Percentiles rank a stretch among this genome's conserved stretches.
Conservation (phyloP, 257 asterid genomes). For the Eustoma russellianum region DNA sequence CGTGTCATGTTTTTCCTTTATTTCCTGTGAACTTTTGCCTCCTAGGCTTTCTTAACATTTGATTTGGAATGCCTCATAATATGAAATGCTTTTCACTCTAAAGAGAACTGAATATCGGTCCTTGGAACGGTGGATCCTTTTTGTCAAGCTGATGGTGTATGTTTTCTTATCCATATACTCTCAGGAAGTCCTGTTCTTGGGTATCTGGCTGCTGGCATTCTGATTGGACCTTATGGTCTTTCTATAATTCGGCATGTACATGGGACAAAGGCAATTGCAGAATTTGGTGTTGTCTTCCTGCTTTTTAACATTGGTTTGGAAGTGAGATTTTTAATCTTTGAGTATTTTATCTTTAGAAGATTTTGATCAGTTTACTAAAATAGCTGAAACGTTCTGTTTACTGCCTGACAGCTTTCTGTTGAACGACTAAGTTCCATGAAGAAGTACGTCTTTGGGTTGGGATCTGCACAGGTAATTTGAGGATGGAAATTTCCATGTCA, state of each 20-base stretch:
- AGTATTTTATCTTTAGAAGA: conserved; percentile 3
- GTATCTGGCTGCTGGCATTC: conserved; percentile 95
- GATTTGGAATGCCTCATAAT: not conserved
- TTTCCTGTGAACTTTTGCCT: not conserved
- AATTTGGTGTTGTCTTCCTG: conserved; percentile 98
- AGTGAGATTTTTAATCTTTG: conserved; percentile 33
- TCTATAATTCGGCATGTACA: conserved; percentile 97
- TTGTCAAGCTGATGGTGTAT: not conserved
- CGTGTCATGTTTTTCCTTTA: not conserved
- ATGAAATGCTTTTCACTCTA: not conserved
- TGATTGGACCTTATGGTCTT: conserved; percentile 98
- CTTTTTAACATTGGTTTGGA: conserved; percentile 97
- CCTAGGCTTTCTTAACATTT: not conserved
- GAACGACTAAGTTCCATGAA: conserved; percentile 99
- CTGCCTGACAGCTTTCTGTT: conserved; percentile 76
- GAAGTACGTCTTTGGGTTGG: conserved; percentile 98
- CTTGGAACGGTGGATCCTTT: not conserved
- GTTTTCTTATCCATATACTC: conserved; percentile 20
- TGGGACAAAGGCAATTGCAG: conserved; percentile 97
- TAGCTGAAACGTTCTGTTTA: conserved; percentile 12
- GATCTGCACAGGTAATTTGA: conserved; percentile 85
- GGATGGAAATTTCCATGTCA: conserved; percentile 11
- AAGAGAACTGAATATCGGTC: too few species aligned
- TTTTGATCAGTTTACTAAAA: not conserved
- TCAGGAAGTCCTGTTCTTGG: conserved; percentile 99